Conservation (phyloP, 805 yeast genomes). For the Schwanniomyces yamadae region DNA sequence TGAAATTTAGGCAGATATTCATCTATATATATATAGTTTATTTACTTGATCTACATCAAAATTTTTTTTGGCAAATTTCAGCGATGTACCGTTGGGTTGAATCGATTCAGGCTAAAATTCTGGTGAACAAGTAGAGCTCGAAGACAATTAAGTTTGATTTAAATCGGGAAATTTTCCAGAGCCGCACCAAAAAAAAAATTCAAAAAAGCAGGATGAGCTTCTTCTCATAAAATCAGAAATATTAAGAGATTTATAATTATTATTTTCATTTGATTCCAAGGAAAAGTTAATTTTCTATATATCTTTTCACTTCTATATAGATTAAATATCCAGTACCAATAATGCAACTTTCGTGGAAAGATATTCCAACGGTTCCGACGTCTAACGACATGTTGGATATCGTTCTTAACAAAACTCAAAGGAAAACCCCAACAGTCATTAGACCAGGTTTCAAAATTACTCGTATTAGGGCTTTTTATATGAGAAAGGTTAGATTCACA, state of each 20-base stretch:
- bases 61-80: too few species aligned
- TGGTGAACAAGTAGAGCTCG: too few species aligned
- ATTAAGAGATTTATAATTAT: neutral
- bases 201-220: constrained; percentile 5
- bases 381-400: constrained; percentile 93
- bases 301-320: constrained; percentile 2
- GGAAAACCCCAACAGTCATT: constrained; percentile 98
- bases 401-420: constrained; percentile 94
- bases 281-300: constrained; percentile 4
- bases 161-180: constrained; percentile 7
- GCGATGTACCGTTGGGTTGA: too few species aligned
- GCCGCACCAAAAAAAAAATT: constrained; percentile 8
- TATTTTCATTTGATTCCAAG: neutral
- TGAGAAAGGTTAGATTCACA: constrained; percentile 96
- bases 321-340: constrained; percentile 12
- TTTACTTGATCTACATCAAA: too few species aligned
- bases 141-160: too few species aligned
- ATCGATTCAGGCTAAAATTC: too few species aligned
- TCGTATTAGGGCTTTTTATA: constrained; percentile 94
- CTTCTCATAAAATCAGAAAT: constrained; percentile 1
- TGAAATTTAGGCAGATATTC: too few species aligned
- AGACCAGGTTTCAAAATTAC: constrained; percentile 95
- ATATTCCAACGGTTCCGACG: constrained; percentile 91
- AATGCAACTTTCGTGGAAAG: constrained; percentile 98
- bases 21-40: too few species aligned